Conservation (phyloP, 495 filamentous ascomycete genomes). For the Penicillium riverlandense region DNA sequence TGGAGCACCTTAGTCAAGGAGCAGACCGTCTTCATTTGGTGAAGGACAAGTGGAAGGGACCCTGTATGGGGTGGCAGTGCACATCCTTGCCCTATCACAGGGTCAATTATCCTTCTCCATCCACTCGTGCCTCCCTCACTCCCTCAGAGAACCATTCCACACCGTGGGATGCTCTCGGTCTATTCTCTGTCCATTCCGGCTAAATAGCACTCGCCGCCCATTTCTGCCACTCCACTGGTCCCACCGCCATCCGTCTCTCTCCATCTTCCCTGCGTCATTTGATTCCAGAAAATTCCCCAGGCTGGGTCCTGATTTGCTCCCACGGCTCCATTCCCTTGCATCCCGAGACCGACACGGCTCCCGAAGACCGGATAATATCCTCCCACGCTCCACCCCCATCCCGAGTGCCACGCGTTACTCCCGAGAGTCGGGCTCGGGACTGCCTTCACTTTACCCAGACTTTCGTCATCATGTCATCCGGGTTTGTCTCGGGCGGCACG, state of each 20-base stretch:
- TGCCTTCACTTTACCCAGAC: not conserved
- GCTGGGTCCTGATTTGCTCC: too few species aligned
- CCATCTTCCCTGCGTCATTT: too few species aligned
- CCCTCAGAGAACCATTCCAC: too few species aligned
- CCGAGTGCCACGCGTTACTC: too few species aligned
- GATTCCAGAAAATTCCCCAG: slow-evolving; percentile 9
- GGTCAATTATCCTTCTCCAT: too few species aligned
- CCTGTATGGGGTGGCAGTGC: too few species aligned
- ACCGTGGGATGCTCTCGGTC: too few species aligned
- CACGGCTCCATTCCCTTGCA: not conserved
- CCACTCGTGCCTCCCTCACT: not conserved
- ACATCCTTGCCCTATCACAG: too few species aligned
- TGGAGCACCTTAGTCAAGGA: slow-evolving; percentile 3
- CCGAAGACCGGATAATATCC: slow-evolving; percentile 12
- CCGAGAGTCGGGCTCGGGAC: not conserved
- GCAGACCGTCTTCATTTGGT: slow-evolving; percentile 1
- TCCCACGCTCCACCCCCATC: slow-evolving; percentile 1
- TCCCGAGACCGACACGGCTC: not conserved
- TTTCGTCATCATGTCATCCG: slow-evolving; percentile 57
- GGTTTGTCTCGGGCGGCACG: slow-evolving; percentile 84
- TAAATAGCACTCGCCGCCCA: slow-evolving; percentile 9
- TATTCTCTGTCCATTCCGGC: slow-evolving; percentile 2
- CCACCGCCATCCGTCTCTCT: not conserved
- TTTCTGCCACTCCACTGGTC: not conserved
- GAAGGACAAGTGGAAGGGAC: too few species aligned